Percentiles rank a stretch among this genome's conserved stretches.
Evolutionary conservation across 2,329 filamentous ascomycete genomes (phyloP).

Genomic region (Chrysoporthe deuterocubensis): DNA sequence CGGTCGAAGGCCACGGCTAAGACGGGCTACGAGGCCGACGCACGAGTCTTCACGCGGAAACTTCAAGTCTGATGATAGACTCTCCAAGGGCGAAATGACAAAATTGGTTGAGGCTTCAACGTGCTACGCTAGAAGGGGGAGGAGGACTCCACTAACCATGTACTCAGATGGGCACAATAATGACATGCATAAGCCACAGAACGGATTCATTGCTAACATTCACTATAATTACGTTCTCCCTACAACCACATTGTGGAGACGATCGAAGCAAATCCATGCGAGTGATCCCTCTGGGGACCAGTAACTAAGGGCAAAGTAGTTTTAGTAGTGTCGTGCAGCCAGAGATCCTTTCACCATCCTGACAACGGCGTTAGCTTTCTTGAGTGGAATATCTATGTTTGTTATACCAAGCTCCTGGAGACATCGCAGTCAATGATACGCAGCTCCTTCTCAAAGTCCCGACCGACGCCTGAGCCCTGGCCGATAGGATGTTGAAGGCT

Average conservation of each 20-base stretch:
- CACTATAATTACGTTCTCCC: neutral
- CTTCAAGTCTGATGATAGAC: neutral
- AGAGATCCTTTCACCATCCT: neutral
- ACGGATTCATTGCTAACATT: neutral
- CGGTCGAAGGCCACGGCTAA: neutral
- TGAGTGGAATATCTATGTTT: neutral
- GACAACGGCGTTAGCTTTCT: neutral
- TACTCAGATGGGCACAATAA: neutral
- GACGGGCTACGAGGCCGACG: neutral
- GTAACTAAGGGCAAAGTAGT: neutral
- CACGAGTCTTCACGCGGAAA: neutral
- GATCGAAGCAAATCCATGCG: neutral
- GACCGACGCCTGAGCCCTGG: neutral
- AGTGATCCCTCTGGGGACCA: neutral
- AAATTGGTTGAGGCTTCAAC: neutral
- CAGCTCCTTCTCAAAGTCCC: neutral
- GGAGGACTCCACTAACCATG: neutral
- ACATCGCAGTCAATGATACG: neutral
- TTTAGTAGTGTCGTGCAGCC: too few species aligned
- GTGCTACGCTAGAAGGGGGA: neutral
- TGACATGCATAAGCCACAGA: neutral
- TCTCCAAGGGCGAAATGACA: neutral
- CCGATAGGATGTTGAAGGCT: neutral
- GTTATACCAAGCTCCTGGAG: neutral
- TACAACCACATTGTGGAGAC: neutral